Evolutionary conservation across 1,139 yeast species (phyloP), one percentile per base, ranked within the genome.

Genomic region (Saccharomyces hybrid): DNA sequence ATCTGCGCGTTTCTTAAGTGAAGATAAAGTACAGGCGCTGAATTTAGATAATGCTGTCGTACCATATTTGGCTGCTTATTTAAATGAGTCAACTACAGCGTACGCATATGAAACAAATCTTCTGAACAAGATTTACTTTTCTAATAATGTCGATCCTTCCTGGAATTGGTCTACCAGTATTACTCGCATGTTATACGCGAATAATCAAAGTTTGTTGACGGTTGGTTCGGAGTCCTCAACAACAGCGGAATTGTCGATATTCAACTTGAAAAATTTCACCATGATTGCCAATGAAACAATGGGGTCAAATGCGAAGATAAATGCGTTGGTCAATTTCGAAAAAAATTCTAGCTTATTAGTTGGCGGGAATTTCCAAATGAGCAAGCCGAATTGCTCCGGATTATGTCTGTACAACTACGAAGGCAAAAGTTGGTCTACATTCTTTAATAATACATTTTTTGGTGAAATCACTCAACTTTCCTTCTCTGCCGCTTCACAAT

Each of bases 311-410:
- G 73, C 79, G 3, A 61, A 66, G 46, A 79, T 88, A 7, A 80
- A 78, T 54, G 70, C 85, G 2, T 70, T 88, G 57, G 81, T 78
- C 2, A 75, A 77, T 55, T 78, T 80, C 59, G 83, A 82, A 38
- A 71, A 73, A 31, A 75, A 75, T 8, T 68, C 76, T 26, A 75
- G 78, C 27, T 68, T 90, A 23, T 74, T 89, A 44, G 86, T 88
- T 11, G 96, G 88, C 50, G 99, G 99, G 23, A 75, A 81, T 50
- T 88, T 88, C 64, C 70, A 75, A 38, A 85, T 86, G 3, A 84
- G 87, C 0, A 75, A 83, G 7, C 71, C 80, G 57, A 72, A 75
- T 49, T 89, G 97, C 71, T 70, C 75, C 2, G 79, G 83, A 1
- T 70, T 89, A 50, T 88, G 96, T 67, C 73, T 86, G 48, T 89